Evolutionary conservation across 768 basidiomycete genomes (phyloP), one percentile per base, ranked within the genome.

Genomic region (Panellus pusillus): DNA sequence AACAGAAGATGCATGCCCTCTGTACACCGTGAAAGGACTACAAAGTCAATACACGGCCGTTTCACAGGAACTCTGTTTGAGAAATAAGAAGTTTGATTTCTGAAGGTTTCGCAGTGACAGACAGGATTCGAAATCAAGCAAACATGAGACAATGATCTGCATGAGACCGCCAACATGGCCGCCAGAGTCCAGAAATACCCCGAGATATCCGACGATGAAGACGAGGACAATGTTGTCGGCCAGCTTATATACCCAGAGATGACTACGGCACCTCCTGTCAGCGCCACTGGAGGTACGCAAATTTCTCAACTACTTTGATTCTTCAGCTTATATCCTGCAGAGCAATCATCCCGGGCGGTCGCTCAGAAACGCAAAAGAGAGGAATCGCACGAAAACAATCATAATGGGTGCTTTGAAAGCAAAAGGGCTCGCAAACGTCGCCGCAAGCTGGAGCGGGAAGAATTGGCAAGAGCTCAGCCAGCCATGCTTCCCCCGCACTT

Each of bases 381-480:
- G 2, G 59, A 54, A n/a, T 20, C 37, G 42, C 29, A 18, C 14
- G 12, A 54, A 40, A 27, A 40, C 47, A 41, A 32, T 27, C 17
- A 20, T 15, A 24, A 46, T 11, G 18, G 35, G 50, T 20, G 35
- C 8, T 5, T 24, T 5, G 59, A 61, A 32, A 50, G 55, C 43
- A 77, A 76, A 63, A 77, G 74, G 49, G 69, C 71, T 14, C 71
- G 70, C 52, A 79, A 78, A 58, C 66, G 73, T 9, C 67, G 74
- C 24, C 68, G 72, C 29, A 73, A 64, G 57, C 57, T 70, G 20
- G 72, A 77, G 54, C 66, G 68, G 9, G 65, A 72, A 48, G 67
- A 70, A 61, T 65, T 66, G 35, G 65, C 65, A 32, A 64, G 61
- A 24, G 38, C 44, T n/a, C 47, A 15, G 31, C 44, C 63, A 53